phyloP scores from a whole-genome alignment of 148 eudicot species.

The Polygonum maritimum region DNA sequence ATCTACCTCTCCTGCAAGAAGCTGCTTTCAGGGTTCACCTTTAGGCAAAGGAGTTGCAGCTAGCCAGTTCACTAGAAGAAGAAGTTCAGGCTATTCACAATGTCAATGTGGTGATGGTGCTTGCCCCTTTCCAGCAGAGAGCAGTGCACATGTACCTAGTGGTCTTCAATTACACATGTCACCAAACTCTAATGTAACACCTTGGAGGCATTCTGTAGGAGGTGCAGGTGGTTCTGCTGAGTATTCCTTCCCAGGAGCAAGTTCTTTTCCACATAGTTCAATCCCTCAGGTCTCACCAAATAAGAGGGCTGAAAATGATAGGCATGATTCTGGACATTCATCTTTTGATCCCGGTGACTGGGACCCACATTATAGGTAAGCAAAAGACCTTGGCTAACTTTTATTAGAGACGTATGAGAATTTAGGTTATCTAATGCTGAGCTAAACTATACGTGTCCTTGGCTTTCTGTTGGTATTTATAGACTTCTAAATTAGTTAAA shows the following conservation, averaged over 20 bases:
- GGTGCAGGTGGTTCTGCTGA: slow-evolving; percentile 25
- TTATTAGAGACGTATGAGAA: background rate
- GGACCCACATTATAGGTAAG: slow-evolving; percentile 99
- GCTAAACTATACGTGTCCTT: background rate
- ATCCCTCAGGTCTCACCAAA: slow-evolving; percentile 25
- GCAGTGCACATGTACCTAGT: slow-evolving; percentile 34
- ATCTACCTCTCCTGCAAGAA: slow-evolving; percentile 70
- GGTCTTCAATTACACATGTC: slow-evolving; percentile 43
- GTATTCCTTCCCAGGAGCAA: slow-evolving; percentile 31
- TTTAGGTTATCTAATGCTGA: background rate
- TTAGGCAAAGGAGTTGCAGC: slow-evolving; percentile 59
- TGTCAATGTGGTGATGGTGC: slow-evolving; percentile 37
- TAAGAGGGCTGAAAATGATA: slow-evolving; percentile 33
- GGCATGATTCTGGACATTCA: slow-evolving; percentile 36
- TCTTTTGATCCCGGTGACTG: slow-evolving; percentile 94
- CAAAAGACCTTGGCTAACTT: background rate
- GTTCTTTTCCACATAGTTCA: slow-evolving; percentile 27
- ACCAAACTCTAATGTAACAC: slow-evolving; percentile 30
- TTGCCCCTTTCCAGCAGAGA: slow-evolving; percentile 44
- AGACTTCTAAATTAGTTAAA: background rate
- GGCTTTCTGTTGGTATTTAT: background rate
- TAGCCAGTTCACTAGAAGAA: slow-evolving; percentile 64
- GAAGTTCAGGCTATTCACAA: slow-evolving; percentile 58
- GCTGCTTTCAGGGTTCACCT: slow-evolving; percentile 75
- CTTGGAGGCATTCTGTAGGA: slow-evolving; percentile 55